A percentile compares a stretch with the other conserved stretches of the same genome.
phyloP scores from a whole-genome alignment of 2,329 filamentous ascomycete species.

The Diaporthe eres region DNA sequence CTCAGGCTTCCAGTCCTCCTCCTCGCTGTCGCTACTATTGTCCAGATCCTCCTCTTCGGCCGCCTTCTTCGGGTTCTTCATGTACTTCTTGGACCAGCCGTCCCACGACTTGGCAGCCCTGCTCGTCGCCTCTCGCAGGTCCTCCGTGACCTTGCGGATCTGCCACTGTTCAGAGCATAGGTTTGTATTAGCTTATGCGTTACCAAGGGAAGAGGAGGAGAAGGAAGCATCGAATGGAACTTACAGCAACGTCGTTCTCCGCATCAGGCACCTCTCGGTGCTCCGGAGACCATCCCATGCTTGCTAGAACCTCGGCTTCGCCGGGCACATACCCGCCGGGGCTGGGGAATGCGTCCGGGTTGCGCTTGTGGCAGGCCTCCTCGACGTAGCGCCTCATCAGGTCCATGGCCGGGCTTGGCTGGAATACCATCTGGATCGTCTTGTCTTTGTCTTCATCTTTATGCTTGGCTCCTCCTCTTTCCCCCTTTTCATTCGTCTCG shows the following conservation, averaged over 20 bases:
- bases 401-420: constrained; percentile 27
- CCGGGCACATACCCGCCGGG: background rate
- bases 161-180: constrained; percentile 16
- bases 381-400: constrained; percentile 26
- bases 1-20: constrained; percentile 11
- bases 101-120: constrained; percentile 30
- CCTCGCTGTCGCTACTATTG: background rate
- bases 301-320: constrained; percentile 6
- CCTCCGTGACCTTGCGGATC: constrained; percentile 27
- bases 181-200: background rate
- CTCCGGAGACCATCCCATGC: constrained; percentile 31
- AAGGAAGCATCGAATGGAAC: background rate
- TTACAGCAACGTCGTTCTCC: constrained; percentile 22
- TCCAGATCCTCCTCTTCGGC: background rate
- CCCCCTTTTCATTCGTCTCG: background rate
- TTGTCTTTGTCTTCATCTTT: background rate
- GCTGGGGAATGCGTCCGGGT: constrained; percentile 25
- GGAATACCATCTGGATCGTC: constrained; percentile 28
- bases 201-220: no score
- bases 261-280: constrained; percentile 9
- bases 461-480: background rate
- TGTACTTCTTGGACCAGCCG: background rate
- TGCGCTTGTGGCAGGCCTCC: constrained; percentile 30
- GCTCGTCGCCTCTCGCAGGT: background rate
- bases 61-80: constrained; percentile 12